Conservation (phyloP, 177 flowering plant genomes). For the Telopea speciosissima region DNA sequence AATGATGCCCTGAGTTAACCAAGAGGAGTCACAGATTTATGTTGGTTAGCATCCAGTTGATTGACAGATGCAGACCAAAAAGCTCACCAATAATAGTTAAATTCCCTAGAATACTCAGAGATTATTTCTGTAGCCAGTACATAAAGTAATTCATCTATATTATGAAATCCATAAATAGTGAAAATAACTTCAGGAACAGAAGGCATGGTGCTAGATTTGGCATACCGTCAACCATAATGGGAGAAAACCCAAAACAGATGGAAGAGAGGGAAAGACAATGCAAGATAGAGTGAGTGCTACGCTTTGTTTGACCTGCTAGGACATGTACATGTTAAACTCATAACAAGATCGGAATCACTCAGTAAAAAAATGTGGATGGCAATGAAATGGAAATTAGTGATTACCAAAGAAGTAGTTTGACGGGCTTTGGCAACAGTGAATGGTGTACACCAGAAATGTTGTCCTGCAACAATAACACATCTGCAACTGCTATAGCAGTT, state of each 20-base stretch:
- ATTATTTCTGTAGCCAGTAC: too few relatives aligned
- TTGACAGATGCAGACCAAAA: too few relatives aligned
- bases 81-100: too few relatives aligned
- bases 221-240: too few relatives aligned
- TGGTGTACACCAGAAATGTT: slow-evolving; percentile 86
- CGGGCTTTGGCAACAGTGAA: slow-evolving; percentile 88
- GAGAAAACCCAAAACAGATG: too few relatives aligned
- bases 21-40: too few relatives aligned
- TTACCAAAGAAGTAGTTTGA: slow-evolving; percentile 89
- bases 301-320: slow-evolving; percentile 86
- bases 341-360: slow-evolving; percentile 1
- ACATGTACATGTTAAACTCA: neutral
- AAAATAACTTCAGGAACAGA: neutral
- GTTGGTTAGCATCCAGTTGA: too few relatives aligned
- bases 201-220: neutral
- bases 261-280: too few relatives aligned
- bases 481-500: slow-evolving; percentile 95
- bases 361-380: neutral
- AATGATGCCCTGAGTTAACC: too few relatives aligned
- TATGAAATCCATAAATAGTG: neutral
- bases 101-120: too few relatives aligned
- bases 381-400: slow-evolving; percentile 1
- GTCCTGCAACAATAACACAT: slow-evolving; percentile 83
- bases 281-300: too few relatives aligned
- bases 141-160: too few relatives aligned